These are phyloP conservation scores for Solanum commersonii DNA, from an alignment of 257 asterid species.

Conservation along the genomic window DNA sequence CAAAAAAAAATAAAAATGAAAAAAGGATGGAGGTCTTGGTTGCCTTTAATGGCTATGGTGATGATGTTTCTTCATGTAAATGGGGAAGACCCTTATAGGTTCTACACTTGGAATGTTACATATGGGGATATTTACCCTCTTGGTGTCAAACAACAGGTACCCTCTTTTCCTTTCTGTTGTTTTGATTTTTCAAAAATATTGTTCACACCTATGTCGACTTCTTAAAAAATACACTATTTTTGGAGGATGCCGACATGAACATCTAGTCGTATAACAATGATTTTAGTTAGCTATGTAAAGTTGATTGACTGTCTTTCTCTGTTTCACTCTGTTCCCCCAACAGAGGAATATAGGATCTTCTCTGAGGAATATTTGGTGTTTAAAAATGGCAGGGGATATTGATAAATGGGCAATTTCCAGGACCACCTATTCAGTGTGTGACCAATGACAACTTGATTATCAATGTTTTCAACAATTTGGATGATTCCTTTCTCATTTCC, in stretches of 20 bases:
- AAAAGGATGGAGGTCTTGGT: neutral
- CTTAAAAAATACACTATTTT: neutral
- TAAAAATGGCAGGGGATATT: slow-evolving; percentile 20
- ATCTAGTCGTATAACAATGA: neutral
- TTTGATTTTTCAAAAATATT: neutral
- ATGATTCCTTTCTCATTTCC: slow-evolving; percentile 24
- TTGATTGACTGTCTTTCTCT: neutral
- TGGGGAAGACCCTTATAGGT: slow-evolving; percentile 1
- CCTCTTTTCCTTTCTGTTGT: neutral
- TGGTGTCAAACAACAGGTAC: neutral
- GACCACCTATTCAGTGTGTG: slow-evolving; percentile 17
- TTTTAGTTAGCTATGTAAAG: neutral
- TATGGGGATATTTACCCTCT: neutral
- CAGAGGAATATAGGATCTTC: neutral
- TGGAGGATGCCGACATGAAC: neutral
- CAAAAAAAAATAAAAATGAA: neutral
- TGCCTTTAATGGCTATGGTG: neutral
- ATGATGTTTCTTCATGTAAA: neutral
- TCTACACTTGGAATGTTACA: neutral
- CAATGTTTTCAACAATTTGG: slow-evolving; percentile 24
- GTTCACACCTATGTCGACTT: too few species aligned
- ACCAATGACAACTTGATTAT: slow-evolving; percentile 29
- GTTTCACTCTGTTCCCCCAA: neutral
- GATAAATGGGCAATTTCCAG: slow-evolving; percentile 29
- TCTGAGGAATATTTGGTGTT: neutral